These are phyloP conservation scores for Tribonema minus DNA, from an alignment of 108 stramenopile genomes.

Conservation along the genomic window DNA sequence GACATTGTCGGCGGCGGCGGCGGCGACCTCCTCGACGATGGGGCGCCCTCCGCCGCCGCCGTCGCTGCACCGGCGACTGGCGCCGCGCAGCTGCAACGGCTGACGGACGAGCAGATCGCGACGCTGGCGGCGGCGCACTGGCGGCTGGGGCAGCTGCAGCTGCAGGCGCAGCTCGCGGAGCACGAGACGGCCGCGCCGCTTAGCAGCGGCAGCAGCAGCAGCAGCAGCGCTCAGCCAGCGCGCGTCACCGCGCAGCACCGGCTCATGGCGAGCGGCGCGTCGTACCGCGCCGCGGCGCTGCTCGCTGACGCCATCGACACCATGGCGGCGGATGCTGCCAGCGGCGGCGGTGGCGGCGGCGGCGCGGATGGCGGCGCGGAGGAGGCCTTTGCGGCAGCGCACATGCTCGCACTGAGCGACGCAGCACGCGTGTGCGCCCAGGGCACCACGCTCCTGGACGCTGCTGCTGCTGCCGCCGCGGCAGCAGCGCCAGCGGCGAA, in stretches of 20 bases:
- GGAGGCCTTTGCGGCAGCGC: conserved; percentile 6
- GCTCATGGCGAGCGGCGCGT: background rate
- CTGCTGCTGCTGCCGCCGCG: background rate
- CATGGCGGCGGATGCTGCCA: background rate
- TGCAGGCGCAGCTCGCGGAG: background rate
- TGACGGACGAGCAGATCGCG: background rate
- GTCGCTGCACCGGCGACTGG: too few relatives aligned
- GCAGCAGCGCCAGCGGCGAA: background rate
- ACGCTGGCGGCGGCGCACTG: background rate
- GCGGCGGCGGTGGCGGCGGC: too few relatives aligned
- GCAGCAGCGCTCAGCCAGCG: background rate
- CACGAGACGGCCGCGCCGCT: background rate
- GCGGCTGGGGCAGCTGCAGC: background rate
- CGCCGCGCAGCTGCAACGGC: background rate
- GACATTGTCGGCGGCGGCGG: conserved; percentile 43
- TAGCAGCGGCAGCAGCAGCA: background rate
- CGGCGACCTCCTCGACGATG: background rate
- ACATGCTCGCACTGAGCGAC: conserved; percentile 19
- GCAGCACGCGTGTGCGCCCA: background rate
- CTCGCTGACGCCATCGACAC: background rate
- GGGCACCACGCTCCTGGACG: conserved; percentile 1
- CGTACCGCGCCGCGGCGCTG: conserved; percentile 14
- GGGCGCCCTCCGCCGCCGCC: background rate
- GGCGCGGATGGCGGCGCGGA: background rate
- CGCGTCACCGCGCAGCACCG: background rate